These are phyloP conservation scores for Cymbidium sinense DNA, from an alignment of 106 monocot species.

Conservation along the genomic window DNA sequence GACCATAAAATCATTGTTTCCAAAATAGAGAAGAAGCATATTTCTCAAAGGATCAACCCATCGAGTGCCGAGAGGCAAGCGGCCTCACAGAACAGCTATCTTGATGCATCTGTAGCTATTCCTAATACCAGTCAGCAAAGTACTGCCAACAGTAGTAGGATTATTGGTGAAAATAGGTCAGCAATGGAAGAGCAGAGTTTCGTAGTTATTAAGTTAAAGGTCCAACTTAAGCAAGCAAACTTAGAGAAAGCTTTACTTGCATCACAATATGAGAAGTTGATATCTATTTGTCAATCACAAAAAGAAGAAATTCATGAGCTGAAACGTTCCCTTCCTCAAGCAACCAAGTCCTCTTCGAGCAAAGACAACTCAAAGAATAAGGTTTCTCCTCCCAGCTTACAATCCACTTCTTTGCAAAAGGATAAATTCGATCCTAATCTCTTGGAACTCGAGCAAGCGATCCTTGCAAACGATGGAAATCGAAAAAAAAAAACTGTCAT, in stretches of 20 bases:
- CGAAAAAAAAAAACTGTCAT: too few species aligned
- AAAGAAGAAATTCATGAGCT: slow-evolving; percentile 69
- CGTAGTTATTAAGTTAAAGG: slow-evolving; percentile 55
- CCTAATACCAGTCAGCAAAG: slow-evolving; percentile 47
- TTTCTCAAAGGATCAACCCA: slow-evolving; percentile 21
- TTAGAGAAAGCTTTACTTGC: slow-evolving; percentile 61
- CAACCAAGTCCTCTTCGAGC: slow-evolving; percentile 14
- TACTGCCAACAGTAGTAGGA: slow-evolving; percentile 10
- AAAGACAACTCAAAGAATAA: slow-evolving; percentile 30
- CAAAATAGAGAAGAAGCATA: slow-evolving; percentile 7
- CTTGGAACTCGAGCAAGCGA: too few species aligned
- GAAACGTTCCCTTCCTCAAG: slow-evolving; percentile 36
- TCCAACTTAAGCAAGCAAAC: slow-evolving; percentile 63
- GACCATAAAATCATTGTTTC: slow-evolving; percentile 45
- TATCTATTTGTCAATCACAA: slow-evolving; percentile 67
- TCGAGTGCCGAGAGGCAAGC: slow-evolving; percentile 15
- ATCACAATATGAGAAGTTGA: slow-evolving; percentile 61
- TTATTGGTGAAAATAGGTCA: background rate
- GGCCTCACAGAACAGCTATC: slow-evolving; percentile 20
- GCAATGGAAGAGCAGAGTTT: slow-evolving; percentile 29
- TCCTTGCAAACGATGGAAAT: too few species aligned
- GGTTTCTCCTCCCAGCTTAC: slow-evolving; percentile 20
- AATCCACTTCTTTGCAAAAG: slow-evolving; percentile 15
- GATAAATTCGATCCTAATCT: too few species aligned
- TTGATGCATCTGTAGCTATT: slow-evolving; percentile 35